Conservation (phyloP, 305 asterid genomes). For the Solanum chacoense region DNA sequence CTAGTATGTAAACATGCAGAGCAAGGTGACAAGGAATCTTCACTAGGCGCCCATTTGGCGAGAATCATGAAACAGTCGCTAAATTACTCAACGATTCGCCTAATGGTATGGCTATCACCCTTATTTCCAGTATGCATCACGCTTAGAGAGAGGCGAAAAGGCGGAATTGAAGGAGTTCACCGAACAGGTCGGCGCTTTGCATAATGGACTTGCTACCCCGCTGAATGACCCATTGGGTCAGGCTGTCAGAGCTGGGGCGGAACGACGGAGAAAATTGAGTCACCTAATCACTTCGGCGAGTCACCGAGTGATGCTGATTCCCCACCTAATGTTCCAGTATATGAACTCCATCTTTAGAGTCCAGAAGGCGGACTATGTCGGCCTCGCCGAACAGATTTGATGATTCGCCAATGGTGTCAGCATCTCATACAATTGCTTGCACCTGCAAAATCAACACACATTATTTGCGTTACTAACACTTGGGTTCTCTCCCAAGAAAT, state of each 20-base stretch:
- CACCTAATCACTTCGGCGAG: background rate
- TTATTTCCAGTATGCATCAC: no score
- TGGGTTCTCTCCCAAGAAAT: background rate
- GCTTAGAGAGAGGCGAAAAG: background rate
- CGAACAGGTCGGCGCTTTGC: background rate
- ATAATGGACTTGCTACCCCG: background rate
- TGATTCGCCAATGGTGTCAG: background rate
- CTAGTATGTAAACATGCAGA: no score
- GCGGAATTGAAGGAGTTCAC: accelerated
- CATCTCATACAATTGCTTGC: background rate
- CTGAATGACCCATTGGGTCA: background rate
- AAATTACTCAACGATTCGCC: background rate
- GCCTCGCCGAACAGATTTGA: no score
- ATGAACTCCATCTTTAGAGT: background rate
- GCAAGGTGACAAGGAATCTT: no score
- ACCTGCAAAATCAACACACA: background rate
- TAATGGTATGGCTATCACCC: no score
- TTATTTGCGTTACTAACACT: background rate
- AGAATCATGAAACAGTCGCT: no score
- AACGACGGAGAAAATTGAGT: background rate
- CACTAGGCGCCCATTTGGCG: no score
- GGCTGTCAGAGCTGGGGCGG: background rate
- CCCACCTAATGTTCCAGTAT: background rate
- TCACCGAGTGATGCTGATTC: background rate
- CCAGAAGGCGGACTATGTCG: background rate